Conservation (phyloP, 352 stramenopile species). For the Blastocystis sp. region DNA sequence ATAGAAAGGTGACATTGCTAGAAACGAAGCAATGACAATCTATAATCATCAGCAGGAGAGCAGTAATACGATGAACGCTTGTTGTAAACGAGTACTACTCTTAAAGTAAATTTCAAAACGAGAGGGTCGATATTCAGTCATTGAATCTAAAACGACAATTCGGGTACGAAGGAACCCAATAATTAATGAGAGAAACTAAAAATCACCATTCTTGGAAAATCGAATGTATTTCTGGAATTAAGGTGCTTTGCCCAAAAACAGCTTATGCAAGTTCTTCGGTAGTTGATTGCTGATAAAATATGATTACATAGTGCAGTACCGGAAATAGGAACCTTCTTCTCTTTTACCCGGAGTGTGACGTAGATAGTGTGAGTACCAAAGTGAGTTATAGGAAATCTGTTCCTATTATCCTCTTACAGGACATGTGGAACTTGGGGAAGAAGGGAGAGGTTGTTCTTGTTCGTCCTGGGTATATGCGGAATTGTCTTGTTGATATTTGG, state of each 20-base stretch:
- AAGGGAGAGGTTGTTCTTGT: constrained; percentile 54
- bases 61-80: not conserved
- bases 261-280: constrained; percentile 55
- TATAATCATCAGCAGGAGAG: not conserved
- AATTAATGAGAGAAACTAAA: not conserved
- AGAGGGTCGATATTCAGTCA: not conserved
- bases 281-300: not conserved
- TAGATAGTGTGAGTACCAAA: not conserved
- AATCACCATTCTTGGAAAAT: not conserved
- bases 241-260: not conserved
- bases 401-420: constrained; percentile 57
- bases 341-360: constrained; percentile 22
- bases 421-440: constrained; percentile 59
- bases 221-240: not conserved
- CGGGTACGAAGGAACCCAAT: not conserved
- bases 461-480: constrained; percentile 64
- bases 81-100: not conserved
- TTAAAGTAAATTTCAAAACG: constrained; percentile 18
- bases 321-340: not conserved
- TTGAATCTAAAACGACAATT: not conserved
- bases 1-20: not conserved
- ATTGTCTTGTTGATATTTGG: constrained; percentile 22
- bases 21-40: not conserved
- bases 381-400: constrained; percentile 39
- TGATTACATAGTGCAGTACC: not conserved